Evolutionary conservation across 768 basidiomycete genomes (phyloP), one percentile per base, ranked within the genome.

Genomic region (Calocybe cyanea): DNA sequence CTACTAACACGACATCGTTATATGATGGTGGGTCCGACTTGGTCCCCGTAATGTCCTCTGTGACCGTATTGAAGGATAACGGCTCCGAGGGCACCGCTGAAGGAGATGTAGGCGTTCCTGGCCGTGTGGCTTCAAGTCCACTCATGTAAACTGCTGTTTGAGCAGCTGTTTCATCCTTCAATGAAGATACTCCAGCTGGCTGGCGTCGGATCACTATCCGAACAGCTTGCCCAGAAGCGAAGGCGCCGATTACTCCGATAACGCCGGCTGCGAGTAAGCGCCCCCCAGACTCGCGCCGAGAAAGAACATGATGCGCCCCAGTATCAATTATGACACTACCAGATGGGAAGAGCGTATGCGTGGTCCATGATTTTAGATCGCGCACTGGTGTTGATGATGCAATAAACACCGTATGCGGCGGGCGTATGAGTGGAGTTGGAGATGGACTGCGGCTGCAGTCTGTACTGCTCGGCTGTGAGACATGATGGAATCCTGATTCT

Each of bases 201-300:
- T 53, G 58, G 25, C 69, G 67, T 24, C 75, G 73, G 10, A 90
- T 74, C 45, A 87, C 73, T 40, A 98, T 83, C 24, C 83, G 77
- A 32, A 99, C 95, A 4, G 95, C 96, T 64, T 98, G 95, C 4
- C 93, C 92, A 1, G 87, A 85, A 1, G 94, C 95, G 61, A 98
- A 99, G 0, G 79, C 79, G 14, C 95, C 96, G 38, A 85, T 78
- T 41, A 97, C 84, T 10, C 82, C 83, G 15, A 92, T 59, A 3
- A 99, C 94, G 14, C 96, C 96, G 8, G 81, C 94, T 1, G 96
- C 82, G n/a, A 99, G 78, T 7, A 98, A 68, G 6, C 94, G 77
- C 6, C 94, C 94, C 11, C 94, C 95, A 3, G 89, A 92, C 59
- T 92, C 86, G 21, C 86, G 79, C 41, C 84, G 80, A 9, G 86